A percentile compares a stretch with the other conserved stretches of the same genome.
These are phyloP conservation scores for Triticum monococcum DNA, from an alignment of 176 grass and related monocot genomes.

Conservation along the genomic window DNA sequence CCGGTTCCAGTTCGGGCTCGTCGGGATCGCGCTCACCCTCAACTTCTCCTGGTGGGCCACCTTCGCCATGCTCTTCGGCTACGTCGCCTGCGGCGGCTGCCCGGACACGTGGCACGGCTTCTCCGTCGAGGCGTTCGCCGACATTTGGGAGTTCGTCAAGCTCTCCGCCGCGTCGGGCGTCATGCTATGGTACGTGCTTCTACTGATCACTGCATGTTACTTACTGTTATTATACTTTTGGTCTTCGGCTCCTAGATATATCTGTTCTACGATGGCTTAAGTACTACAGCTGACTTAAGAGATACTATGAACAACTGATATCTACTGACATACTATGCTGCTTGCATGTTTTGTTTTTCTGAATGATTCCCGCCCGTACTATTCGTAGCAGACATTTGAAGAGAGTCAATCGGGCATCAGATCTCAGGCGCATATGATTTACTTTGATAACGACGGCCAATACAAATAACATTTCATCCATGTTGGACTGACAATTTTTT, in stretches of 20 bases:
- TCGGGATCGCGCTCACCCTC: conserved; percentile 73
- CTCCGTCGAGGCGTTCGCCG: conserved; percentile 74
- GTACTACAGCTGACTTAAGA: no score
- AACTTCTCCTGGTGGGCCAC: conserved; percentile 94
- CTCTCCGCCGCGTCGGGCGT: conserved; percentile 74
- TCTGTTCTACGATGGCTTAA: no score
- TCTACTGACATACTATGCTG: not conserved
- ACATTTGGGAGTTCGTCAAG: conserved; percentile 86
- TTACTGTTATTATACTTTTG: no score
- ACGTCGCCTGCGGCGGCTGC: conserved; percentile 69
- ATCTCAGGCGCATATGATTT: not conserved
- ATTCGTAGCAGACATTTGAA: no score
- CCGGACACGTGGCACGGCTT: conserved; percentile 82
- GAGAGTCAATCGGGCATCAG: not conserved
- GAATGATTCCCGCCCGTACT: not conserved
- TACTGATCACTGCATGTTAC: not conserved
- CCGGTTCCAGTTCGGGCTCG: conserved; percentile 55
- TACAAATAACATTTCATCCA: not conserved
- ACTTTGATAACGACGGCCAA: not conserved
- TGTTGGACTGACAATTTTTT: not conserved
- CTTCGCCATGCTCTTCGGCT: conserved; percentile 42
- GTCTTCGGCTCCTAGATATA: no score
- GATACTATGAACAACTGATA: no score
- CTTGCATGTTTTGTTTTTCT: not conserved
- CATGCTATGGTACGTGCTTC: conserved; percentile 66